Evolutionary conservation across 768 basidiomycete genomes (phyloP), one percentile per base, ranked within the genome.

Genomic region (Mycena leptocephala): DNA sequence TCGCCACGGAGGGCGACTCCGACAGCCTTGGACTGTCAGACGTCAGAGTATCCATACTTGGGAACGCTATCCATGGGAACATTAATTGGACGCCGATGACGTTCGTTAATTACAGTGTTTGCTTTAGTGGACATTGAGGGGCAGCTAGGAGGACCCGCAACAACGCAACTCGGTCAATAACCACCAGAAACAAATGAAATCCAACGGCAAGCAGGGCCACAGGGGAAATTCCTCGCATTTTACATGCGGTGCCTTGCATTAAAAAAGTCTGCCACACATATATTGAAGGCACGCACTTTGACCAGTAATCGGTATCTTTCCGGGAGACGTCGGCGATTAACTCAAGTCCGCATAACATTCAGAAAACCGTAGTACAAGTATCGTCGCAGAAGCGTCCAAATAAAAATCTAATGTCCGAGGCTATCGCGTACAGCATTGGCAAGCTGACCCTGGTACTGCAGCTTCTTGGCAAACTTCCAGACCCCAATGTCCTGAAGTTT

Each of bases 301-400:
- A 18, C 30, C 22, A 18, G 63, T 48, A 37, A 28, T 41, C 37
- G 39, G 39, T 56, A 35, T 55, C 61, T 64, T 63, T 55, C 70
- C 51, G 26, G 24, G 4, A 5, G 30, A 51, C 35, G 22, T 63
- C 37, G 53, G 59, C 9, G 24, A 72, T 32, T 71, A 32, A 30
- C 33, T 18, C 43, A 41, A 72, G 51, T 56, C 62, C 70, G 70
- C 35, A n/a, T 59, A 72, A 26, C 14, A 65, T 58, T 66, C 53
- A 65, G 53, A 14, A 72, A 55, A 65, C 62, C 51, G 71, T 64
- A 32, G 62, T 70, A 61, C 63, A 55, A 20, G 16, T 8, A 69
- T 33, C 64, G 35, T 61, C 63, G 56, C 72, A 48, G 16, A 64
- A 74, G 66, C 65, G 66, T 74, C 73, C 73, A 26, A 16, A 24